These are phyloP conservation scores for Daldinia childiae DNA, from an alignment of 495 filamentous ascomycete species.

Conservation along the genomic window DNA sequence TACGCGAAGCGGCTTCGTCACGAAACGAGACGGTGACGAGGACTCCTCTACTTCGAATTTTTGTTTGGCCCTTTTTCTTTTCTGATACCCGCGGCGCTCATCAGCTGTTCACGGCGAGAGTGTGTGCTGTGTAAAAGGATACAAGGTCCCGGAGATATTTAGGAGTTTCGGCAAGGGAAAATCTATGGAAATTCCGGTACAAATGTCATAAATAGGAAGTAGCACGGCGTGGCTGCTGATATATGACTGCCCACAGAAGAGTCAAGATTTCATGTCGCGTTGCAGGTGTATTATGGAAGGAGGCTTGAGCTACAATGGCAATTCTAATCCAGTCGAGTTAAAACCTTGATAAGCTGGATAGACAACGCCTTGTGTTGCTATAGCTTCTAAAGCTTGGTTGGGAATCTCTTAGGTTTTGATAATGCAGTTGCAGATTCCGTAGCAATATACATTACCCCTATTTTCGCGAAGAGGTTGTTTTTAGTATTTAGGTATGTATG, in stretches of 20 bases:
- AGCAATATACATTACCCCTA: slow-evolving; percentile 23
- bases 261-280: not conserved
- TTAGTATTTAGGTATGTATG: not conserved
- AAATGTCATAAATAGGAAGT: slow-evolving; percentile 15
- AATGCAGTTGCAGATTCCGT: slow-evolving; percentile 7
- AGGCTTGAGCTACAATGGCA: not conserved
- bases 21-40: slow-evolving; percentile 4
- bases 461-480: not conserved
- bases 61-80: slow-evolving; percentile 11
- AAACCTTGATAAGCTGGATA: not conserved
- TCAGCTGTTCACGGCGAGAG: slow-evolving; percentile 17
- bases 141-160: not conserved
- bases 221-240: slow-evolving; percentile 9
- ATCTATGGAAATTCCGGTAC: slow-evolving; percentile 6
- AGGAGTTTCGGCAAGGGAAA: slow-evolving; percentile 37
- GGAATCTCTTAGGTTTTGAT: not conserved
- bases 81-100: slow-evolving; percentile 39
- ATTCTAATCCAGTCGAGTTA: not conserved
- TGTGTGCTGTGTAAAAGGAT: slow-evolving; percentile 3
- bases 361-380: not conserved
- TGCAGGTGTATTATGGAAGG: not conserved
- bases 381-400: slow-evolving; percentile 10
- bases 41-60: slow-evolving; percentile 11
- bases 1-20: not conserved
- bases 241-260: slow-evolving; percentile 11